Conservation (phyloP, 2,329 filamentous ascomycete genomes). For the Colletotrichum agaves region DNA sequence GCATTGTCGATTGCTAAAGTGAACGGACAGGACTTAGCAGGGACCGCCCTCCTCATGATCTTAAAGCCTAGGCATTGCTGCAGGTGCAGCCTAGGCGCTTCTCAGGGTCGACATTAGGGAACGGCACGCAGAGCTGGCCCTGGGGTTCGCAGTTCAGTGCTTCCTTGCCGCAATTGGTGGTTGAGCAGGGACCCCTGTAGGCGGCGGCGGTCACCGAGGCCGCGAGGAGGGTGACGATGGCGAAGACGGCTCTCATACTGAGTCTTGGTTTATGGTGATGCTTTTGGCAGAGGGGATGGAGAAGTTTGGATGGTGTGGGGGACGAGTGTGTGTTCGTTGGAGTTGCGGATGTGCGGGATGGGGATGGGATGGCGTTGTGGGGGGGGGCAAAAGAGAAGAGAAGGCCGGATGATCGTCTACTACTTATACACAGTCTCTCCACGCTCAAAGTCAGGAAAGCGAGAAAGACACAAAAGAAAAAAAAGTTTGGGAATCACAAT, state of each 20-base stretch:
- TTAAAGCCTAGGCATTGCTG: conserved; percentile 11
- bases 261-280: not conserved
- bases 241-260: conserved; percentile 26
- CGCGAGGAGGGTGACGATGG: conserved; percentile 23
- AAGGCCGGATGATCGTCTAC: conserved; percentile 11
- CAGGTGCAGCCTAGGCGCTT: conserved; percentile 28
- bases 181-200: conserved; percentile 25
- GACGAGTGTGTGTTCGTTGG: not conserved
- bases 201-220: conserved; percentile 20
- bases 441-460: not conserved
- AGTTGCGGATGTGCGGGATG: conserved; percentile 5
- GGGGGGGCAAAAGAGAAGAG: not conserved
- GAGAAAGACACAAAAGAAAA: not conserved
- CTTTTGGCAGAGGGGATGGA: not conserved
- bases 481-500: conserved; percentile 13
- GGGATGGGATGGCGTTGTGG: conserved; percentile 22
- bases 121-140: conserved; percentile 34
- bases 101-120: conserved; percentile 26
- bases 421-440: conserved; percentile 20
- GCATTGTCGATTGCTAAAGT: not conserved
- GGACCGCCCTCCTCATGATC: not conserved
- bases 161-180: conserved; percentile 16
- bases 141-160: conserved; percentile 28
- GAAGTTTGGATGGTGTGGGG: conserved; percentile 2
- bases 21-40: not conserved